phyloP scores from a whole-genome alignment of 371 early-diverging fungal species.

The Mortierella sp. region DNA sequence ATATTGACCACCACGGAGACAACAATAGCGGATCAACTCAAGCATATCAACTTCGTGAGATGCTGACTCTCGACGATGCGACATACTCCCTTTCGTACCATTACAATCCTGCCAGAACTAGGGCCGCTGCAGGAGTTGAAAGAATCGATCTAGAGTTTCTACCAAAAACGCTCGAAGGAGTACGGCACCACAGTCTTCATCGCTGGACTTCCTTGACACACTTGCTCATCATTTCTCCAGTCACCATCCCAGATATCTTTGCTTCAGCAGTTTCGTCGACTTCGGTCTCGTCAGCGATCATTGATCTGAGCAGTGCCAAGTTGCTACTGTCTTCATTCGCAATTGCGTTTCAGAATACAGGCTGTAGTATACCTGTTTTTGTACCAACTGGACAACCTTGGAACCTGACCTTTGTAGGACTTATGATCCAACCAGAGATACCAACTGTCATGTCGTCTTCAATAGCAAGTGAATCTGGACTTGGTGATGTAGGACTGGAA shows the following conservation, averaged over 20 bases:
- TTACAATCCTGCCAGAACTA: constrained; percentile 47
- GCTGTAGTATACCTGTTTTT: constrained; percentile 83
- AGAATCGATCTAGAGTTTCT: constrained; percentile 49
- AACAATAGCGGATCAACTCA: not conserved
- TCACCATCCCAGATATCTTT: constrained; percentile 56
- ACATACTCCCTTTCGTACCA: constrained; percentile 51
- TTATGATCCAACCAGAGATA: constrained; percentile 31
- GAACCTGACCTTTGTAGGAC: constrained; percentile 58
- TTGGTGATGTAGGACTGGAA: not conserved
- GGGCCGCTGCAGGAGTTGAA: constrained; percentile 26
- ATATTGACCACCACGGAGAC: not conserved
- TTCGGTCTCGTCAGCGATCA: constrained; percentile 51
- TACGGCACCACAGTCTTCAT: constrained; percentile 39
- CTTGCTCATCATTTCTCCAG: constrained; percentile 53
- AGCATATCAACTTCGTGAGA: constrained; percentile 38
- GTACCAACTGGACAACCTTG: constrained; percentile 80
- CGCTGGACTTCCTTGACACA: constrained; percentile 55
- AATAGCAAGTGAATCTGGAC: not conserved
- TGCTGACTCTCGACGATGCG: constrained; percentile 51
- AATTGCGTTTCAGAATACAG: constrained; percentile 81
- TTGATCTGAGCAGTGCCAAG: constrained; percentile 77
- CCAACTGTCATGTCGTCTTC: not conserved
- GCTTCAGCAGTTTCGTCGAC: constrained; percentile 33
- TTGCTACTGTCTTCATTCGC: constrained; percentile 78
- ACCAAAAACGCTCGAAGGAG: constrained; percentile 35